Conservation (phyloP, 257 asterid species). For the Lithospermum erythrorhizon region DNA sequence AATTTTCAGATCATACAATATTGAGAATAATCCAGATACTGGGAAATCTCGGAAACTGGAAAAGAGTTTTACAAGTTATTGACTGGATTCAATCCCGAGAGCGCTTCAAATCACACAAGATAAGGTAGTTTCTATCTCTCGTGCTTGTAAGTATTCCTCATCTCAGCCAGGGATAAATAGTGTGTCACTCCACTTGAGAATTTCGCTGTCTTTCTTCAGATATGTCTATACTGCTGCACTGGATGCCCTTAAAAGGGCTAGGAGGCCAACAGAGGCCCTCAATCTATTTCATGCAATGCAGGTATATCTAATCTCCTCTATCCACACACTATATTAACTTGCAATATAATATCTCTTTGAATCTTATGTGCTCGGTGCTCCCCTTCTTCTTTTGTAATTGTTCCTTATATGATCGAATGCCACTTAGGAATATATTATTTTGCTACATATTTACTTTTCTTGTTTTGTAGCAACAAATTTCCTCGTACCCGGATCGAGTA, state of each 20-base stretch:
- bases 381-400: neutral
- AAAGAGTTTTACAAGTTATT: constrained; percentile 80
- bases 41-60: constrained; percentile 92
- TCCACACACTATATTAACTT: neutral
- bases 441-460: neutral
- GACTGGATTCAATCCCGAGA: constrained; percentile 85
- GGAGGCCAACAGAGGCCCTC: constrained; percentile 90
- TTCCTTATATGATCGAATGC: neutral
- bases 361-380: neutral
- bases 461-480: constrained; percentile 48
- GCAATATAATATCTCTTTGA: neutral
- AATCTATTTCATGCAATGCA: constrained; percentile 72
- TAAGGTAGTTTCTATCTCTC: constrained; percentile 33
- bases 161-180: neutral
- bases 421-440: constrained; percentile 6
- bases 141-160: neutral
- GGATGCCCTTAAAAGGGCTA: constrained; percentile 82
- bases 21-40: constrained; percentile 75
- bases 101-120: constrained; percentile 75
- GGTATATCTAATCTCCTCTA: constrained; percentile 28
- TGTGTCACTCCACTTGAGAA: neutral
- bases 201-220: constrained; percentile 25
- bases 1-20: constrained; percentile 83
- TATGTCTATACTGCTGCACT: constrained; percentile 70
- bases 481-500: constrained; percentile 77